These are phyloP conservation scores for Populus pruinosa DNA, from an alignment of 345 rosid species.

Conservation along the genomic window DNA sequence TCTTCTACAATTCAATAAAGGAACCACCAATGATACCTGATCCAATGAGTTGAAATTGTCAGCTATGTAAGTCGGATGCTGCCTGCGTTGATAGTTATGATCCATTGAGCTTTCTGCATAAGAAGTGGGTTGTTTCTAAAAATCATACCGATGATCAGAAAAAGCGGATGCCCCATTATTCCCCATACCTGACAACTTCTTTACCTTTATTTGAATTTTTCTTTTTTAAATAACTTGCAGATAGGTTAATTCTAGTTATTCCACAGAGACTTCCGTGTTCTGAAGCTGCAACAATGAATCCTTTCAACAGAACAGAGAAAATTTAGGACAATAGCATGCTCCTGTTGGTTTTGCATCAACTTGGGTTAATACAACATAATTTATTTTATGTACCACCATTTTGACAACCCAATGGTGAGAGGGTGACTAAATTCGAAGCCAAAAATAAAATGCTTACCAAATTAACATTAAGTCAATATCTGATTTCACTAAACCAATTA, in stretches of 20 bases:
- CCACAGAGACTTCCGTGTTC: not conserved
- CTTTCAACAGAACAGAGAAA: not conserved
- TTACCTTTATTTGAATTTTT: slow-evolving; percentile 7
- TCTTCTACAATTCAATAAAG: not conserved
- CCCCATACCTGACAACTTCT: slow-evolving; percentile 27
- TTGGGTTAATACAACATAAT: not conserved
- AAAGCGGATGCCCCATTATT: slow-evolving; percentile 35
- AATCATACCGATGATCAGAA: slow-evolving; percentile 24
- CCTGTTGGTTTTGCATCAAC: not conserved
- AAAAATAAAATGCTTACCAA: not conserved
- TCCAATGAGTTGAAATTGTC: slow-evolving; percentile 71
- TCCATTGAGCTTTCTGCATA: slow-evolving; percentile 35
- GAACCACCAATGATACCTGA: slow-evolving; percentile 45
- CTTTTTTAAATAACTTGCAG: not conserved
- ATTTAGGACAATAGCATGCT: not conserved
- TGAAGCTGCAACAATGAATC: not conserved
- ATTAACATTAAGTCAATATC: not conserved
- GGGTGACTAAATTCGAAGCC: not conserved
- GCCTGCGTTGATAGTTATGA: slow-evolving; percentile 18
- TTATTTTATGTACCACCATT: not conserved
- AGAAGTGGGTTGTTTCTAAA: slow-evolving; percentile 18
- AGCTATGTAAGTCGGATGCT: slow-evolving; percentile 41
- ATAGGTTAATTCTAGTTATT: not conserved
- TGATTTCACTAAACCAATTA: not conserved
- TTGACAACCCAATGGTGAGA: not conserved